Evolutionary conservation across 768 basidiomycete species (phyloP).

Genomic region (Auriscalpium microsporum): DNA sequence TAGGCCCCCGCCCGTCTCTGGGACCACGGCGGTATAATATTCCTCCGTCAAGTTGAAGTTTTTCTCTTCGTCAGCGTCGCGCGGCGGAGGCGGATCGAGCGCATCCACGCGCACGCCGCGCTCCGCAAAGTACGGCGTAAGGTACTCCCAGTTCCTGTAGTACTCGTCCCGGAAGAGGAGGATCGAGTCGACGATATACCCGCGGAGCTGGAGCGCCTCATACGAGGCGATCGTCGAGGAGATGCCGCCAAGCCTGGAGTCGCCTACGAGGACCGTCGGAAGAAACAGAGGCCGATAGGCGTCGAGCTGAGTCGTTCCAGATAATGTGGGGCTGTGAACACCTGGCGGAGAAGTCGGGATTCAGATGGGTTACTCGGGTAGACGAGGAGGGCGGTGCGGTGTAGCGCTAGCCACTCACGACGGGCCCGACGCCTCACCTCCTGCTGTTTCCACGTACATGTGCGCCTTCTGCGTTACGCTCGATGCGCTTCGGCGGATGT

Average conservation of each 20-base stretch:
- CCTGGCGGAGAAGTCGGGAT: slow-evolving; percentile 36
- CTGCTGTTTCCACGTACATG: slow-evolving; percentile 90
- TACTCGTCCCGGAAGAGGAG: slow-evolving; percentile 80
- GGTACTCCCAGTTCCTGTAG: slow-evolving; percentile 82
- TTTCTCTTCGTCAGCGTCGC: slow-evolving; percentile 31
- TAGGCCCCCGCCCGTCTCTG: slow-evolving; percentile 29
- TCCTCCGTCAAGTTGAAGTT: slow-evolving; percentile 48
- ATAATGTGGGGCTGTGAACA: slow-evolving; percentile 83
- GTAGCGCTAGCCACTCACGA: slow-evolving; percentile 5
- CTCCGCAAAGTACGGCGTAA: slow-evolving; percentile 70
- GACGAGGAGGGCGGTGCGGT: neutral
- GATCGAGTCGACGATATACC: slow-evolving; percentile 80
- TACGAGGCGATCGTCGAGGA: slow-evolving; percentile 89
- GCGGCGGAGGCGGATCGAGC: slow-evolving; percentile 51
- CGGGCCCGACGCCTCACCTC: slow-evolving; percentile 51
- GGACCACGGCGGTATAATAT: slow-evolving; percentile 59
- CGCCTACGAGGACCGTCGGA: slow-evolving; percentile 81
- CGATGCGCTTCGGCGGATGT: slow-evolving; percentile 49
- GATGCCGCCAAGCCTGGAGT: slow-evolving; percentile 88
- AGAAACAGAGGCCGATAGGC: slow-evolving; percentile 81
- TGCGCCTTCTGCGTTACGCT: slow-evolving; percentile 29
- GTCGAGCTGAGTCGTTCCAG: slow-evolving; percentile 77
- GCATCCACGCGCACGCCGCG: slow-evolving; percentile 49
- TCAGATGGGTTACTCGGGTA: neutral
- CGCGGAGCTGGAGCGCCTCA: slow-evolving; percentile 84